Evolutionary conservation across 1,284 basidiomycete genomes (phyloP), one percentile per base, ranked within the genome.

Genomic region (Apiotrichum veenhuisii): DNA sequence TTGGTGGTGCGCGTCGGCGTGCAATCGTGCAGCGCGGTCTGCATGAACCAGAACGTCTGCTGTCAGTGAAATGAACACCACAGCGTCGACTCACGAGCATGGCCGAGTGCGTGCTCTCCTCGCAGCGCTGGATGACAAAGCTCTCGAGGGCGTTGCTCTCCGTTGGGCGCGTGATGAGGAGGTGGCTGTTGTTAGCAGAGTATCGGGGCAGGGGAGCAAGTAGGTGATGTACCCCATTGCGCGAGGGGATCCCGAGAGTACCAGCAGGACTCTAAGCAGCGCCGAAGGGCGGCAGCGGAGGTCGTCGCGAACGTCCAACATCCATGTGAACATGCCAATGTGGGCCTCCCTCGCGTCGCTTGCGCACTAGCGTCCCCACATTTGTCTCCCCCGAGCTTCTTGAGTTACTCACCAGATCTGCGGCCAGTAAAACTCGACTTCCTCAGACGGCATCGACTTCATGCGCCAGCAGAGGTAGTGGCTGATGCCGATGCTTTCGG

Each of bases 21-120:
- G n/a, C 96, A 80, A 75, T 97, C 94, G 61, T 84, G 85, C n/a
- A 97, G 80, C 30, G 89, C 85, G 23, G 92, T 89, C 83, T 97
- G 94, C 87, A 97, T 93, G 76, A 93, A 96, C 92, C 93, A 97
- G 50, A 97, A 80, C 0, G 94, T 96, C 93, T 95, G 70, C 10
- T 4, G 38, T 34, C 12, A 48, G 48, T 17, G 40, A 44, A n/a
- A 42, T 22, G 44, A 7, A 27, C 8, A 8, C 3, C 2, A 3
- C 26, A 14, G 20, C 2, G 25, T 2, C 30, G 33, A 85, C 91
- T 75, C 73, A 94, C 92, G 66, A 92, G 84, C 83, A 96, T 89
- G 57, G 92, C 90, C 57, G 94, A 85, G 76, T 97, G 94, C 0
- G 92, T 92, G 47, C 91, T 94, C 67, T 87, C 85, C 70, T 91